phyloP scores from a whole-genome alignment of 192 early-diverging fungal genomes.

The Ambispora gerdemannii region DNA sequence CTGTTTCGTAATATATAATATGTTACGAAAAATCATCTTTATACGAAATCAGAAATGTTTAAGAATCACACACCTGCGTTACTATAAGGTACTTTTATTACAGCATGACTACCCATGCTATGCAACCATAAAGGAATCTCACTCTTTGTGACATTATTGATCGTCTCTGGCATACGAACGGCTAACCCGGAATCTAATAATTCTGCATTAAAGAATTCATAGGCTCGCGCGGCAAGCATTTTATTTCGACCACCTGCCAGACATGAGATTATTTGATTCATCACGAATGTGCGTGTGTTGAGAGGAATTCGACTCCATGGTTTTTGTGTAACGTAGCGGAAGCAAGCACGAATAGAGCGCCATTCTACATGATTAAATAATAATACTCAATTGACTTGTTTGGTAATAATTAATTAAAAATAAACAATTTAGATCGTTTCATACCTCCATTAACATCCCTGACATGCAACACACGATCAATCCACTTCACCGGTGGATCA shows the following conservation, averaged over 20 bases:
- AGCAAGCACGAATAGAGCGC: conserved; percentile 84
- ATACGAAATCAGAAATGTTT: neutral
- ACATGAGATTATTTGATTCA: conserved; percentile 82
- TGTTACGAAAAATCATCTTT: too few relatives aligned
- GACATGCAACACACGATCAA: conserved; percentile 69
- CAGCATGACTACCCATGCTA: conserved; percentile 83
- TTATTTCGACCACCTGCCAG: conserved; percentile 87
- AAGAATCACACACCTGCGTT: conserved; percentile 60
- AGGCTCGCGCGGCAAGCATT: conserved; percentile 84
- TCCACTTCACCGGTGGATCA: conserved; percentile 74
- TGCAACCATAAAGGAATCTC: conserved; percentile 81
- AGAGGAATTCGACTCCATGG: conserved; percentile 85
- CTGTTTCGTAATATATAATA: too few relatives aligned
- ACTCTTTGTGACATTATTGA: conserved; percentile 75
- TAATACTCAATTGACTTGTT: neutral
- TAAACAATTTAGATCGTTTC: neutral
- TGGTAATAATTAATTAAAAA: neutral
- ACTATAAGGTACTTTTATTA: conserved; percentile 82
- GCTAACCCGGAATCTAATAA: conserved; percentile 63
- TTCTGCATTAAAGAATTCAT: conserved; percentile 83
- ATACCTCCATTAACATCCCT: conserved; percentile 58
- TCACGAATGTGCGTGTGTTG: conserved; percentile 68
- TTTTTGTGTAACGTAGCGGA: conserved; percentile 85
- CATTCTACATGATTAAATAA: conserved; percentile 47
- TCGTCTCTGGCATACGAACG: conserved; percentile 78